Evolutionary conservation across 2,329 filamentous ascomycete species (phyloP), one percentile per base, ranked within the genome.

Genomic region (Colletotrichum somersetense): DNA sequence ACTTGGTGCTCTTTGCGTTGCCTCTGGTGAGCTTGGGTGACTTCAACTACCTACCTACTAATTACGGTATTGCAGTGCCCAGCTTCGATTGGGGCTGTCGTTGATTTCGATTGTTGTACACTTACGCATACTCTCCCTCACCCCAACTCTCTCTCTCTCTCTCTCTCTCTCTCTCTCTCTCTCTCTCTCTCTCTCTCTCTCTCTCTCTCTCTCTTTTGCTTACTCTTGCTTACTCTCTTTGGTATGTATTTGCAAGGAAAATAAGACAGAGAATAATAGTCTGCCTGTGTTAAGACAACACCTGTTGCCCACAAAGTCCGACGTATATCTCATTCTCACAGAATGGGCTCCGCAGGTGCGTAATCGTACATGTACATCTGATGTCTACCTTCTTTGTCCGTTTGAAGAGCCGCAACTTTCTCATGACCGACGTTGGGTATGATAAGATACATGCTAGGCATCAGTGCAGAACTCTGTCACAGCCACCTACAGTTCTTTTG

Each of bases 351-450:
- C 53, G 30, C 33, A 56, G 18, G 20, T 16, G 5, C 30, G 30
- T 30, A 30, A 30, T 30, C 30, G 30, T 30, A 30, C 30, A 30
- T 35, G 30, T n/a, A 6, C 30, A 56, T 35, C 18, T 20, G 2
- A 40, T 58, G 12, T 20, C 38, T 20, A 26, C 55, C 40, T 58
- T 30, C n/a, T 44, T 20, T 7, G 14, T 30, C 38, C 12, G 14
- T 44, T 30, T 44, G 16, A 62, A 62, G 58, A 62, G 42, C 58
- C 58, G 23, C 42, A 33, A 16, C 18, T 8, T 40, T 57, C 18
- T 38, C 30, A 5, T 14, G 10, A 35, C 5, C 12, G 16, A 35
- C 30, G 8, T 59, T 11, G 14, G 30, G 4, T 26, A 42, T 20
- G n/a, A 33, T 16, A 33, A 30, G 14, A 10, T 11, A n/a, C 44